Base-by-base conservation (phyloP, 306 rosid genomes). In the Vigna radiata region DNA sequence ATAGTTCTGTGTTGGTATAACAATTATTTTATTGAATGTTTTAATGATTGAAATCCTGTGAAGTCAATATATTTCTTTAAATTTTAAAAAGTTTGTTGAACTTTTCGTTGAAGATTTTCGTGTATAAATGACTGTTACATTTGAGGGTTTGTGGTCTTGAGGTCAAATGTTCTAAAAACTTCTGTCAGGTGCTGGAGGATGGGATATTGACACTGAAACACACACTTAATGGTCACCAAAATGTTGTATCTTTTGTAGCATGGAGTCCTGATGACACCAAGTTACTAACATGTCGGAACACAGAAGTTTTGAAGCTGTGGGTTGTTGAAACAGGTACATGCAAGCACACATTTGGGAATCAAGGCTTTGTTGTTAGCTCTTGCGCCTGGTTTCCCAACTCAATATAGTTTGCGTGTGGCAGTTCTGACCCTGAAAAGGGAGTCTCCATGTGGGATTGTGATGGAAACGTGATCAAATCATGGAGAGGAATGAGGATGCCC, bases 361-460 rank as follows among this genome's bases (percentile, higher is more conserved):
- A 62, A 80, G 91, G 85, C 88, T 92, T 92, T 80, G 85, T 83
- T 79, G 93, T 94, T 79, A 93, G 96, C 93, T 92, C 97, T 52
- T 94, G 97, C 75, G 98, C 97, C 72, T 94, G 98, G 98, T 90
- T 91, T 90, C 97, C 97, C 3, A 86, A 90, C 88, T 91, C 98
- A 77, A 83, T 72, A 46, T 82, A 89, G 86, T 86, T 94, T 80
- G 95, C 88, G 29, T 91, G 98, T 85, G 97, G 97, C 90, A 90
- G 96, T 85, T 86, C 89, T 10, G 93, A 86, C 54, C 91, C 91
- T 27, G 93, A 89, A 85, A 91, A 85, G 77, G 98, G 98, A 65
- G 92, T 91, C 60, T 89, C 86, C 86, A 81, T 90, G 95, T 94
- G 97, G 93, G 95, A 92, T 78, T 91, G 96, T 48, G 86, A 94